Conservation (phyloP, 257 asterid genomes). For the Ophiorrhiza pumila region DNA sequence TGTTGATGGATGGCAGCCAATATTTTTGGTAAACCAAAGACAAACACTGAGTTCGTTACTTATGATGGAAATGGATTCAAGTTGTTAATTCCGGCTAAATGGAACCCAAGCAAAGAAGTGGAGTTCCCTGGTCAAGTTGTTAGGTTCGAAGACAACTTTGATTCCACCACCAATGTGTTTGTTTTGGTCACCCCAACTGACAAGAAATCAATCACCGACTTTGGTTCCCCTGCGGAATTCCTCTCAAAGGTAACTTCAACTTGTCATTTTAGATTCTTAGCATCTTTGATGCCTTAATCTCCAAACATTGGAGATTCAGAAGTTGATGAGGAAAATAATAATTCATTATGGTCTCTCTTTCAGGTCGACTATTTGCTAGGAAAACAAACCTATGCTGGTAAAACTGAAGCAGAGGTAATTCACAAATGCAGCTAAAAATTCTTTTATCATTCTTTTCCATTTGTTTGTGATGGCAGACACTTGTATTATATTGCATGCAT, state of each 20-base stretch:
- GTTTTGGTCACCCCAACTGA: constrained; percentile 64
- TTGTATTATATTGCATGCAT: no score
- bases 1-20: constrained; percentile 82
- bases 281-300: constrained; percentile 3
- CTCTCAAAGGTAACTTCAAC: constrained; percentile 44
- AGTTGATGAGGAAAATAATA: neutral
- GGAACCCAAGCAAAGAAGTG: constrained; percentile 71
- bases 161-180: constrained; percentile 50
- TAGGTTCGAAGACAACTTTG: constrained; percentile 86
- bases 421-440: neutral
- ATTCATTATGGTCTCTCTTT: neutral
- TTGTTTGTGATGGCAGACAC: no score
- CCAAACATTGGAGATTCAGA: neutral
- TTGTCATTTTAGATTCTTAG: neutral
- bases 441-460: neutral
- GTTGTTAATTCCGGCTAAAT: constrained; percentile 58
- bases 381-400: constrained; percentile 73
- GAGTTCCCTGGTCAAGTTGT: constrained; percentile 79
- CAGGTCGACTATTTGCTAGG: constrained; percentile 94
- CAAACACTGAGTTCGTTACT: constrained; percentile 55
- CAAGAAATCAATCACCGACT: constrained; percentile 77
- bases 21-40: constrained; percentile 71
- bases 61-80: constrained; percentile 57
- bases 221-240: constrained; percentile 68
- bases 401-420: constrained; percentile 84